These are phyloP conservation scores for Podaxis pistillaris DNA, from an alignment of 768 basidiomycete species.

Conservation along the genomic window DNA sequence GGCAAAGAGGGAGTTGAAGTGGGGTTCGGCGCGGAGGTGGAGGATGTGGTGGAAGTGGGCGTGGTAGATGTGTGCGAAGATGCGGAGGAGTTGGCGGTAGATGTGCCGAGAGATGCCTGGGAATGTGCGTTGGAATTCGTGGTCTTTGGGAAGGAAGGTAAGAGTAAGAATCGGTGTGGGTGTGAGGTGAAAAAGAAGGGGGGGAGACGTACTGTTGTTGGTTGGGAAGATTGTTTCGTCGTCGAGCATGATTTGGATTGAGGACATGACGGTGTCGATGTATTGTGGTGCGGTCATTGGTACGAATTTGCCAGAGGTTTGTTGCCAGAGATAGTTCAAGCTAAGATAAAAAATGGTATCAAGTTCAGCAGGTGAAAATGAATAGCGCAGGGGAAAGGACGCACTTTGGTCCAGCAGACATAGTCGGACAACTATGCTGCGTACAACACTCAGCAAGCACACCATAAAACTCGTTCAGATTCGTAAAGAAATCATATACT, in stretches of 20 bases:
- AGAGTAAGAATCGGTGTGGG: conserved; percentile 20
- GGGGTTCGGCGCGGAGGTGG: conserved; percentile 90
- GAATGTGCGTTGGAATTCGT: conserved; percentile 84
- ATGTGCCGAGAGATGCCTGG: conserved; percentile 90
- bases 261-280: conserved; percentile 99
- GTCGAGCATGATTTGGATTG: conserved; percentile 94
- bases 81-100: conserved; percentile 93
- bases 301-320: conserved; percentile 84
- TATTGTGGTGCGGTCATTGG: conserved; percentile 94
- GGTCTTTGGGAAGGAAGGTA: conserved; percentile 46
- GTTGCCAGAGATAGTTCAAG: conserved; percentile 96
- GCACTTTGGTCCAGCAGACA: conserved; percentile 86
- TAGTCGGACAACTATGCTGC: conserved; percentile 82
- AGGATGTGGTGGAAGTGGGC: conserved; percentile 90
- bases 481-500: conserved; percentile 99
- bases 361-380: background rate
- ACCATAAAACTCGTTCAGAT: conserved; percentile 95
- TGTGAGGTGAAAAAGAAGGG: no score
- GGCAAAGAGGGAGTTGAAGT: conserved; percentile 96
- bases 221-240: conserved; percentile 94
- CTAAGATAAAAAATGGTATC: conserved; percentile 36
- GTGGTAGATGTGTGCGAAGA: conserved; percentile 97
- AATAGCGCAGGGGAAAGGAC: conserved; percentile 25
- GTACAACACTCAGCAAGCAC: conserved; percentile 93
- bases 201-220: conserved; percentile 80